phyloP scores from a whole-genome alignment of 2,329 filamentous ascomycete species.

The Mycosphaerella sp. region DNA sequence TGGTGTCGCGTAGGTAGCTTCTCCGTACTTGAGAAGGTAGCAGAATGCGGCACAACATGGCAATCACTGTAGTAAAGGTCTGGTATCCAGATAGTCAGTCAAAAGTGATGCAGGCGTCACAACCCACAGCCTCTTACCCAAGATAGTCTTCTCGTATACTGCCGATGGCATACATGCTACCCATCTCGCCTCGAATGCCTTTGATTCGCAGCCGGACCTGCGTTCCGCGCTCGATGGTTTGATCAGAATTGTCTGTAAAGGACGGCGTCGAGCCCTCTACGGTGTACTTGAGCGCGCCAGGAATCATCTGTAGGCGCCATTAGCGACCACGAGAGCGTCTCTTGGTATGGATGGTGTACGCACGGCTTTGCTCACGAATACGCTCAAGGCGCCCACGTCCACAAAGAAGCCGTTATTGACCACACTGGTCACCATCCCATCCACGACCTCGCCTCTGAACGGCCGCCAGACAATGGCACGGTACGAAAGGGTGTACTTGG shows the following conservation, averaged over 20 bases:
- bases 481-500: constrained; percentile 92
- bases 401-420: constrained; percentile 90
- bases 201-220: constrained; percentile 93
- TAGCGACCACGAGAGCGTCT: background rate
- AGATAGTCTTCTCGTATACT: constrained; percentile 74
- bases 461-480: constrained; percentile 96
- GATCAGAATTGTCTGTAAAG: constrained; percentile 91
- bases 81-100: constrained; percentile 2
- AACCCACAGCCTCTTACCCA: constrained; percentile 23
- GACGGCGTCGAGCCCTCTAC: constrained; percentile 94
- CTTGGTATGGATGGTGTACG: constrained; percentile 31
- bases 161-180: constrained; percentile 92
- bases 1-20: background rate
- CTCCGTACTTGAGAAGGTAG: background rate
- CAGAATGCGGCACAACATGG: background rate
- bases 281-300: constrained; percentile 86
- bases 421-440: constrained; percentile 86
- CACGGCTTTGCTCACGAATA: constrained; percentile 80
- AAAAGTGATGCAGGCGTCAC: background rate
- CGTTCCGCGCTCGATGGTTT: constrained; percentile 87
- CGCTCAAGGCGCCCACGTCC: constrained; percentile 68
- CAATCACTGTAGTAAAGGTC: constrained; percentile 11
- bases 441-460: constrained; percentile 97
- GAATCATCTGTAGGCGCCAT: constrained; percentile 64
- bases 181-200: constrained; percentile 86